These are phyloP conservation scores for Theileria annulata DNA, from an alignment of 169 alveolate species.

Conservation along the genomic window DNA sequence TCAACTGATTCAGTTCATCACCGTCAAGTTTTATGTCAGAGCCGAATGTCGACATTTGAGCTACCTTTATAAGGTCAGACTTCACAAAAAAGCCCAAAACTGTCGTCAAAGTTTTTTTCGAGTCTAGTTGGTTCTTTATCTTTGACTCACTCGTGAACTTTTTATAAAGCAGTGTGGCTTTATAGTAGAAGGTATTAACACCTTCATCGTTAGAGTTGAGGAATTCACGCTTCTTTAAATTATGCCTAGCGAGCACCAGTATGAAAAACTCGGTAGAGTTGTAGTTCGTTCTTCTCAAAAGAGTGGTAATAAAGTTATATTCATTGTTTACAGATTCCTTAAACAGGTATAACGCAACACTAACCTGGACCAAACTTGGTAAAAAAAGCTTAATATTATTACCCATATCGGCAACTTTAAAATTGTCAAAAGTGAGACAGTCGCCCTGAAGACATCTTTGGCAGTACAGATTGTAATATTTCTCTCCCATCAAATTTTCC, in stretches of 20 bases:
- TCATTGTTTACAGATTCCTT: slow-evolving; percentile 26
- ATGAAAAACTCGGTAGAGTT: slow-evolving; percentile 29
- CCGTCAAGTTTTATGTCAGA: background rate
- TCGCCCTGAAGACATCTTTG: slow-evolving; percentile 25
- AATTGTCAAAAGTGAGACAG: slow-evolving; percentile 38
- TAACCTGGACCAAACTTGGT: slow-evolving; percentile 53
- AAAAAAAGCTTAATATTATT: slow-evolving; percentile 20
- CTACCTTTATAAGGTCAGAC: slow-evolving; percentile 2
- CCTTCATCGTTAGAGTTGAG: slow-evolving; percentile 20
- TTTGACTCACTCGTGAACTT: slow-evolving; percentile 10
- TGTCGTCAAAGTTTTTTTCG: background rate
- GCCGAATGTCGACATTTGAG: background rate
- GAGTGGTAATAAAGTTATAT: background rate
- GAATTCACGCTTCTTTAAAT: background rate
- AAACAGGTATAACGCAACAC: slow-evolving; percentile 38
- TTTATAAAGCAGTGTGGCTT: slow-evolving; percentile 30
- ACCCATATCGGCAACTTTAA: background rate
- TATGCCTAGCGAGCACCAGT: background rate
- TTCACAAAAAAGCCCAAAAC: slow-evolving; percentile 3
- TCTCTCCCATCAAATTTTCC: background rate
- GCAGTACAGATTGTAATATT: background rate
- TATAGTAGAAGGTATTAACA: slow-evolving; percentile 33
- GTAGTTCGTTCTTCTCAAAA: background rate
- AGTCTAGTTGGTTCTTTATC: background rate
- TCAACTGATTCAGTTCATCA: background rate